These are phyloP conservation scores for Chenopodium quinoa DNA, from an alignment of 148 eudicot species.

Conservation along the genomic window DNA sequence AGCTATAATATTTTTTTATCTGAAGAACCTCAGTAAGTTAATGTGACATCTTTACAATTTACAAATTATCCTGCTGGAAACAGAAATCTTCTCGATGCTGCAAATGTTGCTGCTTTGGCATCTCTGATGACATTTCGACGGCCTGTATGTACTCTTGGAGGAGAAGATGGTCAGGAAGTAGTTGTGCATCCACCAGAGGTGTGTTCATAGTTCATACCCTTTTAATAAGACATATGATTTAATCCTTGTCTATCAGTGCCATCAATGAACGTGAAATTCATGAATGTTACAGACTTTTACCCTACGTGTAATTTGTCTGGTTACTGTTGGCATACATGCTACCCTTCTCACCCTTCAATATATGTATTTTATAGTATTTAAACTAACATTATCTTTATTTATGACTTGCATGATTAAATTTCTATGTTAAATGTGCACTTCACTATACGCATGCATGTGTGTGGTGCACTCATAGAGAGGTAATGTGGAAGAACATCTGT, in stretches of 20 bases:
- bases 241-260: not conserved
- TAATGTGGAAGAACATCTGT: not conserved
- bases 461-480: not conserved
- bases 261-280: not conserved
- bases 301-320: not conserved
- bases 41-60: not conserved
- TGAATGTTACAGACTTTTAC: not conserved
- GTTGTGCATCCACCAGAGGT: slow-evolving; percentile 81
- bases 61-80: slow-evolving; percentile 10
- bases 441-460: not conserved
- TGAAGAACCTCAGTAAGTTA: not conserved
- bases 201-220: slow-evolving; percentile 23
- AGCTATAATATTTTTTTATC: slow-evolving; percentile 15
- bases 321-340: not conserved
- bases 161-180: slow-evolving; percentile 79
- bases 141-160: slow-evolving; percentile 85
- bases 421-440: not conserved
- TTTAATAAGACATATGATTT: not conserved
- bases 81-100: slow-evolving; percentile 97
- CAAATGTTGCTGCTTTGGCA: slow-evolving; percentile 94
- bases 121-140: slow-evolving; percentile 83
- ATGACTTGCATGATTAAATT: not conserved
- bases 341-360: not conserved
- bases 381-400: not conserved
- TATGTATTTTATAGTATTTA: not conserved